A percentile compares a stretch with the other conserved stretches of the same genome.
These are phyloP conservation scores for Skeletonema marinoi DNA, from an alignment of 108 stramenopile species.

Conservation along the genomic window DNA sequence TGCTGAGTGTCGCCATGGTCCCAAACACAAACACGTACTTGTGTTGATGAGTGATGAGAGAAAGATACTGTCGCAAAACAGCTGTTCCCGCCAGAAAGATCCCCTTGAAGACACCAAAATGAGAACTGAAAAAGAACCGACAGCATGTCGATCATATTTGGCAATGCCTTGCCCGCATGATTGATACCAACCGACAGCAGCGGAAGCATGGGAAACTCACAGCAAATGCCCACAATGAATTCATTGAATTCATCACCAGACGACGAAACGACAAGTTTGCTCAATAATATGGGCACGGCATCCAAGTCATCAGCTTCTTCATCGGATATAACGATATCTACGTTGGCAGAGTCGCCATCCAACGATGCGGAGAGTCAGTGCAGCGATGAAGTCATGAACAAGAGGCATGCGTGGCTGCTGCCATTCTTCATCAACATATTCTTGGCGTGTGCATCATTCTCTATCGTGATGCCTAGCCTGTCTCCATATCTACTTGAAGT, in stretches of 20 bases:
- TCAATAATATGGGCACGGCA: not conserved
- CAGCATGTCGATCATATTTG: not conserved
- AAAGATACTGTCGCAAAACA: no score
- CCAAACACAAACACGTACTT: no score
- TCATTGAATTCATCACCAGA: not conserved
- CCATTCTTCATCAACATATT: conserved; percentile 54
- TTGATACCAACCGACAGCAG: not conserved
- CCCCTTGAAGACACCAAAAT: no score
- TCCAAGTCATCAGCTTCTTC: not conserved
- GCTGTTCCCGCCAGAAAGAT: no score
- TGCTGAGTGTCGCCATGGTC: no score
- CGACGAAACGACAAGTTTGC: not conserved
- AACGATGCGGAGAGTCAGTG: conserved; percentile 1
- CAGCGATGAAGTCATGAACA: not conserved
- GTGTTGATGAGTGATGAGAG: no score
- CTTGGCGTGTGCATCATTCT: conserved; percentile 44
- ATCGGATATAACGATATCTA: not conserved
- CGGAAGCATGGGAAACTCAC: not conserved
- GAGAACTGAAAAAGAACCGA: no score
- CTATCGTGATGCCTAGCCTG: conserved; percentile 42
- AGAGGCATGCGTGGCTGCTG: conserved; percentile 16
- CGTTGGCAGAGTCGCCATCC: not conserved
- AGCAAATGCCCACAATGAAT: not conserved
- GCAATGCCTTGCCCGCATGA: not conserved
- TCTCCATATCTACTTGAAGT: conserved; percentile 40